Conservation (phyloP, 139 green algal genomes). For the Micromonas pusilla region DNA sequence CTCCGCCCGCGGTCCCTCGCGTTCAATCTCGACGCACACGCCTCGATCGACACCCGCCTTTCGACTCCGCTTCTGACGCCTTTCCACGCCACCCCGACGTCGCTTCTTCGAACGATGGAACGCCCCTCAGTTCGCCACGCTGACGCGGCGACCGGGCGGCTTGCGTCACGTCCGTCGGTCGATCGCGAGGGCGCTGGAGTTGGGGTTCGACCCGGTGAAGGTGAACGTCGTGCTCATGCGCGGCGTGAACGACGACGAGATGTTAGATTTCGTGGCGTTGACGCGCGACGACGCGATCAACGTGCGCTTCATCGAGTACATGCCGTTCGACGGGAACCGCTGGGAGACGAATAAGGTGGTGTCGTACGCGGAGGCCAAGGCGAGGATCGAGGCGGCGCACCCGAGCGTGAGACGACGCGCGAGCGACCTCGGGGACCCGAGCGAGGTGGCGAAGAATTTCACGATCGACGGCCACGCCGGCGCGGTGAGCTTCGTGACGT, state of each 20-base stretch:
- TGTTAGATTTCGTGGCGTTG: slow-evolving; percentile 87
- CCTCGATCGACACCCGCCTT: too few species aligned
- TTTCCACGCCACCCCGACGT: too few species aligned
- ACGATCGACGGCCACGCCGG: slow-evolving; percentile 18
- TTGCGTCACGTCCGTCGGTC: slow-evolving; percentile 44
- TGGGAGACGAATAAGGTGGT: slow-evolving; percentile 77
- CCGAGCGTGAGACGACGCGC: background rate
- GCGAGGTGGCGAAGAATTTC: slow-evolving; percentile 95
- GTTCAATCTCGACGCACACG: too few species aligned
- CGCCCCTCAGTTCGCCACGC: slow-evolving; percentile 3
- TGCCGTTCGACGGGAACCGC: slow-evolving; percentile 99
- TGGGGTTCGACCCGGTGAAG: slow-evolving; percentile 66
- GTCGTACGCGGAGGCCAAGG: slow-evolving; percentile 69
- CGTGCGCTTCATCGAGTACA: slow-evolving; percentile 99
- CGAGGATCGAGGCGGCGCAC: slow-evolving; percentile 19
- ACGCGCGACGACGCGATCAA: slow-evolving; percentile 78
- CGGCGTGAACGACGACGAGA: slow-evolving; percentile 94
- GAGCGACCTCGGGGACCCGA: slow-evolving; percentile 6
- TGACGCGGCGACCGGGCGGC: background rate
- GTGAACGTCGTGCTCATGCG: slow-evolving; percentile 97
- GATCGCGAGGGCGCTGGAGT: slow-evolving; percentile 63
- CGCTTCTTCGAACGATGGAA: too few species aligned
- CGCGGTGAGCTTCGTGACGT: slow-evolving; percentile 89
- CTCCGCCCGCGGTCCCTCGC: too few species aligned
- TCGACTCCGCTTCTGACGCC: too few species aligned